Evolutionary conservation across 2,329 filamentous ascomycete genomes (phyloP), one percentile per base, ranked within the genome.

Genomic region (Malbranchea cinnamomea): DNA sequence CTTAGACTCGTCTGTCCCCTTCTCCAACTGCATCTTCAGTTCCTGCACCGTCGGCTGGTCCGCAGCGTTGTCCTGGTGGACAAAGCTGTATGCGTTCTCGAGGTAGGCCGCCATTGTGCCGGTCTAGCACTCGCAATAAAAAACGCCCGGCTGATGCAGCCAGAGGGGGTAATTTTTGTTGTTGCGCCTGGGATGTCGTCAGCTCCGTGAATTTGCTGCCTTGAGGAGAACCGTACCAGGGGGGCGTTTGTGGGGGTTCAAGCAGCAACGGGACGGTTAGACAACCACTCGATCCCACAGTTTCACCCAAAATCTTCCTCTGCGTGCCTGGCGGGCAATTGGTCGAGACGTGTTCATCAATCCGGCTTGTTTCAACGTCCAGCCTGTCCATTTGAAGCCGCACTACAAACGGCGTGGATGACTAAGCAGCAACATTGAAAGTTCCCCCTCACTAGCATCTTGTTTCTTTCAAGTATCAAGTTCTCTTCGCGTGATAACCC

Each of bases 21-120:
- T 93, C 62, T 94, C 85, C 46, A 94, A 67, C 66, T 91, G 80
- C 47, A 75, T 83, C 60, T 83, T 84, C 60, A 98, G 69, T 56
- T 98, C 89, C 52, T 84, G 82, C 57, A 89, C 67, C 39, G 78
- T 74, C 35, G 89, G 87, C 49, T 91, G 77, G 57, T 95, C 89
- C 44, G 85, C 81, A 39, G 83, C 71, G 68, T 94, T 95, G 72
- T 98, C 89, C 71, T 89, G 76, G 60, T 94, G 85, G 60, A 98
- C 83, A 62, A 98, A 63, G 61, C 83, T 94, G 70, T 95, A 98
- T 42, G 89, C 72, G 57, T 81, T 79, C 56, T 98, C 89, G 40
- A 95, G 71, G 57, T 92, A 95, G 45, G 79, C 78, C 62, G 87
- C 78, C 87, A 95, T 98, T 60, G 45, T 78, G 68, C 12, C 32